Base-by-base conservation (phyloP, 2,329 filamentous ascomycete species). In the Pyricularia grisea region DNA sequence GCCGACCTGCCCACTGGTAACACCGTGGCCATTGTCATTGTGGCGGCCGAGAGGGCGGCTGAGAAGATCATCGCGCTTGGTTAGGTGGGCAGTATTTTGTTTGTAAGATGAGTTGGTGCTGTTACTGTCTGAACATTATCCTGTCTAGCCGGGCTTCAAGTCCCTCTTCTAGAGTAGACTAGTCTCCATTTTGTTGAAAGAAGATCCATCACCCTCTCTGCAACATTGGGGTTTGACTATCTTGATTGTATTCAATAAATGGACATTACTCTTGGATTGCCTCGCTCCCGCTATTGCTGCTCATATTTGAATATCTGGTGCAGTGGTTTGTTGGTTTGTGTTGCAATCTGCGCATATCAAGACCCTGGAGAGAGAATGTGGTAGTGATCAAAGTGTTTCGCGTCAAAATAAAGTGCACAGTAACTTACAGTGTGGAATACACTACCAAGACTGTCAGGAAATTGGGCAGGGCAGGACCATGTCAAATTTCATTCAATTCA, bases 1-100 rank as follows among this genome's bases (percentile, higher is more conserved):
- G 89, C 90, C 0, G 89, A 90, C 71, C 86, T 91, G 72, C 83
- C 88, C 2, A 88, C 88, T 0, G 87, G 88, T 23, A 92, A 92
- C 78, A 90, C 90, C 1, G 85, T 86, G 65, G 84, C 88, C 1
- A 84, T 87, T 61, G 87, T 91, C 72, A 87, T 91, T 75, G 82
- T 88, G 55, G 87, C 84, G 25, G 85, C 88, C 23, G 89, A 91
- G 79, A 55, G 42, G 42, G 42, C 42, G 42, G 42, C 9, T 11
- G 42, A 55, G 42, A 55, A 5, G 42, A 55, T 55, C 42, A 55
- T 55, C 11, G 42, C 42, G 17, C 42, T 55, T 55, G 42, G 42
- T 17, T 55, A 55, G 20, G 11, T 7, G 42, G 17, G 1, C 42
- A n/a, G 42, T n/a, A 7, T 55, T 55, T 55, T n/a, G 33, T 17